Evolutionary conservation across 306 rosid species (phyloP).

Genomic region (Quercus ilex): DNA sequence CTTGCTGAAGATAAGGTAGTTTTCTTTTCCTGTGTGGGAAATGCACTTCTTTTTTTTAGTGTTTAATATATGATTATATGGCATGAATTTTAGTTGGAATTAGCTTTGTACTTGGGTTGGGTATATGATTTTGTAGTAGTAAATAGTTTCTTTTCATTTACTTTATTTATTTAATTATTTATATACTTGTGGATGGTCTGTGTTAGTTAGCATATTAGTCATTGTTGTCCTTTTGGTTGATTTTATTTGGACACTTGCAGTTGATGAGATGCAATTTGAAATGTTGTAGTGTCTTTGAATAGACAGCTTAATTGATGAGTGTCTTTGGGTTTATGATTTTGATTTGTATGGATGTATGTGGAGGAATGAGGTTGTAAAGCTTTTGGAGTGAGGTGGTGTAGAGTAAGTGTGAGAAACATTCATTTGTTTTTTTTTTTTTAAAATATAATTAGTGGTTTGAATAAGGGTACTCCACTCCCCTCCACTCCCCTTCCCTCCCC

Average conservation of each 20-base stretch:
- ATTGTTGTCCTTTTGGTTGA: too few species aligned
- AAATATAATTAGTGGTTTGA: neutral
- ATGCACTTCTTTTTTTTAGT: neutral
- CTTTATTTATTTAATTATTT: too few species aligned
- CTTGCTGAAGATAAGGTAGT: conserved; percentile 87
- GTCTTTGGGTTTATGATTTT: neutral
- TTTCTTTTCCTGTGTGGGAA: neutral
- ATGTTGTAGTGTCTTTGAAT: too few species aligned
- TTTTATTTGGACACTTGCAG: too few species aligned
- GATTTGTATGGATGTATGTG: neutral
- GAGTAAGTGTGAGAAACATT: neutral
- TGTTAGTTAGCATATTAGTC: too few species aligned
- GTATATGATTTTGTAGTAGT: neutral
- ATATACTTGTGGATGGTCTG: too few species aligned
- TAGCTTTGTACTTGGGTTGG: neutral
- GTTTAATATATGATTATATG: neutral
- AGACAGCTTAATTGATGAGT: neutral
- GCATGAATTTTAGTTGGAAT: neutral
- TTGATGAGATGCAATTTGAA: too few species aligned
- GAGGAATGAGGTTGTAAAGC: neutral
- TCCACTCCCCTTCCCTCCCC: neutral
- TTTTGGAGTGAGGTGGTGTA: neutral
- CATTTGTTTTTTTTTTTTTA: neutral
- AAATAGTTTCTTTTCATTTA: neutral
- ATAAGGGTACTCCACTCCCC: neutral